Base-by-base conservation (phyloP, 2,329 filamentous ascomycete species). In the Talaromyces islandicus region DNA sequence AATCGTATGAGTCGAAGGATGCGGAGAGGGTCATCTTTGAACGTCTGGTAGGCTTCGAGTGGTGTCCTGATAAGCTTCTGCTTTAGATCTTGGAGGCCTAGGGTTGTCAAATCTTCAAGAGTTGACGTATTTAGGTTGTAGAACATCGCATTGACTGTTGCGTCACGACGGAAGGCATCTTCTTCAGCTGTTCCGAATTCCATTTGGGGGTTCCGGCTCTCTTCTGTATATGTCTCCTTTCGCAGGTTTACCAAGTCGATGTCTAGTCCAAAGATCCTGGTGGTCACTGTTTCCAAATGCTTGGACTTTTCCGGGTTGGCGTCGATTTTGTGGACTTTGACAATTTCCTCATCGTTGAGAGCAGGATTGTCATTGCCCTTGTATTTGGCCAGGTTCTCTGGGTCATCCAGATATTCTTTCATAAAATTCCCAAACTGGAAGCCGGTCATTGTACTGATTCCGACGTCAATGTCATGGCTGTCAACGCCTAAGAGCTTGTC, bases 221-320 rank as follows among this genome's bases (percentile, higher is more conserved):
- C 86, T n/a, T 91, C 88, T 0, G 87, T 84, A 68, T 97, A 97
- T 0, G 88, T 92, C 77, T 97, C 94, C 71, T 92, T 95, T 52
- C 93, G 85, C 53, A 97, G 79, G 71, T 97, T 99, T 67, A 99
- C 94, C 70, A 99, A 87, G 71, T 99, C 93, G 54, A 97, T 84
- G 70, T 97, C 93, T 54, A 95, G 82, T 0, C 89, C 91, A 69
- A 96, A 87, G 60, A 97, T 86, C 65, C 83, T 89, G 25, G 90
- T 91, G 10, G 91, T 96, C 54, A 91, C 90, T 0, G 93, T 97
- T 75, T 96, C 93, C 14, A 97, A 83, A 71, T 97, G 91, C 77
- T 97, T 97, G 21, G 92, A 96, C 77, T 96, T 97, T 69, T 97
- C 92, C 0, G 92, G 93, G 72, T 97, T 97, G 60, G 88, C 88